Percentiles rank a stretch among this genome's conserved stretches.
These are phyloP conservation scores for Mycena olivaceomarginata DNA, from an alignment of 768 basidiomycete species.

Conservation along the genomic window DNA sequence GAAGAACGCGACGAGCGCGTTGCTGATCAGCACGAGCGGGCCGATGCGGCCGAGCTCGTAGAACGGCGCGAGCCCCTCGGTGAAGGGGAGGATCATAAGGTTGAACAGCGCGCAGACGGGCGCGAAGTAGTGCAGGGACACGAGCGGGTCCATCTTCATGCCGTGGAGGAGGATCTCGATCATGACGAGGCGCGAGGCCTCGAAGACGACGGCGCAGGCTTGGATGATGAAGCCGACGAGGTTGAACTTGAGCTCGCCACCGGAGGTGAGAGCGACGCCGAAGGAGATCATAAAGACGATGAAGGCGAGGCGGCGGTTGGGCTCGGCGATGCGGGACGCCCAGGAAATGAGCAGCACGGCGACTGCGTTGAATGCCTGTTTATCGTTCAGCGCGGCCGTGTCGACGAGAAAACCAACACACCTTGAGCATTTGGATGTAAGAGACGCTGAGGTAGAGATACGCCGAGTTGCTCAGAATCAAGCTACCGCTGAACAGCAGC, in stretches of 20 bases:
- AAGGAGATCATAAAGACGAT: conserved; percentile 95
- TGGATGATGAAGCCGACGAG: conserved; percentile 85
- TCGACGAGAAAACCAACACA: conserved; percentile 49
- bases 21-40: conserved; percentile 83
- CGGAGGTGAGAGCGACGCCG: conserved; percentile 93
- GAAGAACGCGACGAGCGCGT: conserved; percentile 91
- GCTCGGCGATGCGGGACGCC: conserved; percentile 91
- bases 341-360: conserved; percentile 96
- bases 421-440: conserved; percentile 99
- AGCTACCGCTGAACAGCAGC: conserved; percentile 92
- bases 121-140: conserved; percentile 97
- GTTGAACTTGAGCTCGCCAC: conserved; percentile 91
- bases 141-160: conserved; percentile 97
- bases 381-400: conserved; percentile 52
- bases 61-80: conserved; percentile 94
- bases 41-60: conserved; percentile 80
- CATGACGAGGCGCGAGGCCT: conserved; percentile 96
- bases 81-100: conserved; percentile 90
- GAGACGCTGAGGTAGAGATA: conserved; percentile 96
- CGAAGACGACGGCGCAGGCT: conserved; percentile 88
- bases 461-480: conserved; percentile 88
- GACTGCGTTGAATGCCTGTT: conserved; percentile 78
- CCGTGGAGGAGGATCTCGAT: conserved; percentile 97
- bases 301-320: conserved; percentile 84
- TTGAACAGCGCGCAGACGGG: conserved; percentile 96